phyloP scores from a whole-genome alignment of 225 moss, liverwort and hornwort species.

The Polytrichum formosum region DNA sequence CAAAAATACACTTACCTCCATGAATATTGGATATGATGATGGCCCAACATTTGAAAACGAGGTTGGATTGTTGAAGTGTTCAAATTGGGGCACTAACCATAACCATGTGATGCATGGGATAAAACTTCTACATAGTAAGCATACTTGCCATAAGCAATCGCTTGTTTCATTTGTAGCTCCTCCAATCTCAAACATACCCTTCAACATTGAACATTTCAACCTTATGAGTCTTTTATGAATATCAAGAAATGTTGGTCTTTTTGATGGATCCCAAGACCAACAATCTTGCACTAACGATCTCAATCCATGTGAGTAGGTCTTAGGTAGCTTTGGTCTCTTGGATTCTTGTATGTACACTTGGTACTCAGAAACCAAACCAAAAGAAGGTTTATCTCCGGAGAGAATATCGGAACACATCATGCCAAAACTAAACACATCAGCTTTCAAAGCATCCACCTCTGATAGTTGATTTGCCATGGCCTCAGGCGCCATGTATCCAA shows the following conservation, averaged over 20 bases:
- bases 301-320: neutral
- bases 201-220: neutral
- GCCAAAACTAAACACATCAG: neutral
- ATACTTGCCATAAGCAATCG: neutral
- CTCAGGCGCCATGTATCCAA: constrained; percentile 3
- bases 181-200: neutral
- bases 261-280: neutral
- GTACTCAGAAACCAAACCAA: neutral
- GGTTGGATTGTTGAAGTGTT: neutral
- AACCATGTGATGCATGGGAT: neutral
- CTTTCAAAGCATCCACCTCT: neutral
- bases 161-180: neutral
- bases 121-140: neutral
- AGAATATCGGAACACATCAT: neutral
- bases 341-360: neutral
- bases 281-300: neutral
- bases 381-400: neutral
- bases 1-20: neutral
- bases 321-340: neutral
- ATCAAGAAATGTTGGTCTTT: neutral
- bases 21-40: neutral
- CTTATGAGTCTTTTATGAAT: neutral
- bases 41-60: neutral
- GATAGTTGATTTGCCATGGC: neutral
- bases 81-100: neutral